Percentiles rank a stretch among this genome's conserved stretches.
phyloP scores from a whole-genome alignment of 2,329 filamentous ascomycete species.

The Trematosphaeria pertusa region DNA sequence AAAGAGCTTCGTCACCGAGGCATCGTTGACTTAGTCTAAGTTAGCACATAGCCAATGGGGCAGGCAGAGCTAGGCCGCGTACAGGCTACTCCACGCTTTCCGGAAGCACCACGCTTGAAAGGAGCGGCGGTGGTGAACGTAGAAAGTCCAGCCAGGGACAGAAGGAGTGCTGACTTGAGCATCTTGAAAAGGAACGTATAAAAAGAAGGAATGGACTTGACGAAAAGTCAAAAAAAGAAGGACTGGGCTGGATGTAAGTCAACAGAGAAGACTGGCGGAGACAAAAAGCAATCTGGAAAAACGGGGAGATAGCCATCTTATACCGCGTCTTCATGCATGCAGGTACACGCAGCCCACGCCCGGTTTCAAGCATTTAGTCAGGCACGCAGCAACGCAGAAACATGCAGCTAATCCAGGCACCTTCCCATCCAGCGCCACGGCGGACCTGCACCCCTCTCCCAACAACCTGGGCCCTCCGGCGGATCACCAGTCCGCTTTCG shows the following conservation, averaged over 20 bases:
- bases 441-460: background rate
- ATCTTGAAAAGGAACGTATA: conserved; percentile 21
- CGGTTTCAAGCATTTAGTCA: background rate
- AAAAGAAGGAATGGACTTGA: conserved; percentile 13
- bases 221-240: conserved; percentile 8
- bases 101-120: conserved; percentile 28
- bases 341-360: no score
- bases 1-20: conserved; percentile 28
- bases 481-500: background rate
- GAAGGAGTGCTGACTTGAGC: conserved; percentile 26
- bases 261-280: background rate
- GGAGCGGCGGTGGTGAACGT: conserved; percentile 35
- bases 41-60: no score
- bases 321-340: background rate
- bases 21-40: no score
- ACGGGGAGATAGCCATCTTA: background rate
- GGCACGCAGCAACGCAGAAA: background rate
- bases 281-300: background rate
- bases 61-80: no score
- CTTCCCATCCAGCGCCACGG: background rate
- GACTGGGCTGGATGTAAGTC: background rate
- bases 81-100: conserved; percentile 43
- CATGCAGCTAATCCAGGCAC: no score
- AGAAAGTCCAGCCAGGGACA: conserved; percentile 39
- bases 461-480: background rate